Conservation (phyloP, 83 land plant genomes). For the Diphasiastrum complanatum region DNA sequence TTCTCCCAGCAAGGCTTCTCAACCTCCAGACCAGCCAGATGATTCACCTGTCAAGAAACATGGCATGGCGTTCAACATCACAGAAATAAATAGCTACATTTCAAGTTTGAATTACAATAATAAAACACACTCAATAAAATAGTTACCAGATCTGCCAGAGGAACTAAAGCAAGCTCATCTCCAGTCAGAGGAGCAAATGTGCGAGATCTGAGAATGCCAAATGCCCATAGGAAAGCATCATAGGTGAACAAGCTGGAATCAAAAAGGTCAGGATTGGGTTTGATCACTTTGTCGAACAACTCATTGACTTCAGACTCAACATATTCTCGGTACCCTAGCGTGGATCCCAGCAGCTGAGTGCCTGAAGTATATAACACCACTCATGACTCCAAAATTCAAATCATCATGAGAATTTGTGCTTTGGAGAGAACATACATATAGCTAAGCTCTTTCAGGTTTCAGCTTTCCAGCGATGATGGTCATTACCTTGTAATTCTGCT, state of each 20-base stretch:
- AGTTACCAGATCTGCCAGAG: conserved; percentile 80
- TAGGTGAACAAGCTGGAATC: conserved; percentile 42
- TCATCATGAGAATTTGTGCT: background rate
- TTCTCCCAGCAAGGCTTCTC: conserved; percentile 63
- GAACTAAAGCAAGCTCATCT: conserved; percentile 73
- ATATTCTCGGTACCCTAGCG: conserved; percentile 59
- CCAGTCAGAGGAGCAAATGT: conserved; percentile 78
- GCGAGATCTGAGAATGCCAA: conserved; percentile 84
- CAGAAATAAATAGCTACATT: background rate
- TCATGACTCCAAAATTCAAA: background rate
- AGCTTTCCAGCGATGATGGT: background rate
- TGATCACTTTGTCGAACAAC: conserved; percentile 47
- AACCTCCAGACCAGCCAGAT: conserved; percentile 39
- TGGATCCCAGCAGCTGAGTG: conserved; percentile 75
- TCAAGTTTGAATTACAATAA: background rate
- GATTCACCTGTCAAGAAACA: conserved; percentile 52
- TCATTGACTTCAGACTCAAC: conserved; percentile 60
- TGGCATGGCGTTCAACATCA: background rate
- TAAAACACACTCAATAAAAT: conserved; percentile 2
- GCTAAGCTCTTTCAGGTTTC: background rate
- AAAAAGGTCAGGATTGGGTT: conserved; percentile 57
- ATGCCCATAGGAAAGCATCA: conserved; percentile 86
- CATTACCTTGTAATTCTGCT: conserved; percentile 21
- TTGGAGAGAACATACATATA: background rate
- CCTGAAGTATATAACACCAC: conserved; percentile 30